Base-by-base conservation (phyloP, 176 grass and related monocot species). In the Oryza meridionalis region DNA sequence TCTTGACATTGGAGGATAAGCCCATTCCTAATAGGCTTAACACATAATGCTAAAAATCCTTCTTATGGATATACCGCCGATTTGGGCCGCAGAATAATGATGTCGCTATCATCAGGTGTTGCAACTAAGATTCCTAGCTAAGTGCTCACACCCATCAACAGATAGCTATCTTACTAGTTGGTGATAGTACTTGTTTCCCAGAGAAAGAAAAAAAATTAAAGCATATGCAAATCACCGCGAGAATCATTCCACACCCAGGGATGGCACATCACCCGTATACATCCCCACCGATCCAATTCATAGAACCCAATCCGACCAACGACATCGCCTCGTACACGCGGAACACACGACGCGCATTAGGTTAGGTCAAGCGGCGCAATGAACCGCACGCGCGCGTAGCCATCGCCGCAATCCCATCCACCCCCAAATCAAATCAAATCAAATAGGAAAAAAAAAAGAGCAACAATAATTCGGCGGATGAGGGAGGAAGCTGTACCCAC, bases 401-500 rank as follows among this genome's bases (percentile, higher is more conserved):
- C 55, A 67, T 69, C 63, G 77, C 35, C 35, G n/a, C 77, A 89
- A 85, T 21, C 66, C 26, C 72, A 55, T 29, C 35, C 35, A 5
- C 35, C 35, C 35, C 3, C 33, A 3, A 4, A 35, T 5, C 35
- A 37, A 87, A 81, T 76, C 63, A 27, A 87, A 86, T 86, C 58
- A 26, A 9, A 2, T 2, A 31, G 43, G 42, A 43, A 9, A 19
- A 59, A 19, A 58, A 73, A 19, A 58, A 77, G 15, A 82, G 46
- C 67, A 86, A 47, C 45, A 13, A 58, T 58, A 51, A 75, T 58
- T 70, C 12, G 61, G 50, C 51, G 9, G 50, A 8, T 27, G 17
- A 63, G 70, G 6, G 50, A 8, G 31, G 65, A n/a, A 17, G 31
- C 37, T 27, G 29, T 84, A 96, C 96, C 96, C 93, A 96, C 96